A percentile compares a stretch with the other conserved stretches of the same genome.
Evolutionary conservation across 1,284 basidiomycete genomes (phyloP).

Genomic region (Malassezia equina): DNA sequence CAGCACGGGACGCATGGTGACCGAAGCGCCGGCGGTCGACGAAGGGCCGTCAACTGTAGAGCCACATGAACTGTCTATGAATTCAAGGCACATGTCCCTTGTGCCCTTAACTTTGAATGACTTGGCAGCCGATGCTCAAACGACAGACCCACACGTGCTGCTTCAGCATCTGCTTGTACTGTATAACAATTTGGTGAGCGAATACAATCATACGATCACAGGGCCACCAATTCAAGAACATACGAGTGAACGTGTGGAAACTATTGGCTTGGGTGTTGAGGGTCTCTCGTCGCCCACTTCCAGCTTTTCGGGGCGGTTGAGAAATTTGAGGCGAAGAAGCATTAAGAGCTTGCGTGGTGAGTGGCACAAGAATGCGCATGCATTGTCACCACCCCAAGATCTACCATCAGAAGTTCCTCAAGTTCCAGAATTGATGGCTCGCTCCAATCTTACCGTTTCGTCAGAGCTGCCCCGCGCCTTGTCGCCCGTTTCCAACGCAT

Average conservation of each 20-base stretch:
- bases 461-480: neutral
- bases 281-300: slow-evolving; percentile 1
- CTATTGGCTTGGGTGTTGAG: slow-evolving; percentile 8
- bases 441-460: neutral
- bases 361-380: neutral
- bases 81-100: neutral
- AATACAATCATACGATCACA: neutral
- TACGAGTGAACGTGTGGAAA: neutral
- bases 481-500: neutral
- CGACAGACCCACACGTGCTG: neutral
- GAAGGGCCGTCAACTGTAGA: neutral
- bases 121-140: neutral
- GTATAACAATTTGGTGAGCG: slow-evolving; percentile 9
- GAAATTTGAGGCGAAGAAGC: slow-evolving; percentile 13
- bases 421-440: neutral
- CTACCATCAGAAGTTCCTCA: neutral
- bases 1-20: neutral
- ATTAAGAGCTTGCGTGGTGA: neutral
- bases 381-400: neutral
- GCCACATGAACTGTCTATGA: neutral
- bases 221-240: neutral
- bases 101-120: neutral
- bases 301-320: neutral
- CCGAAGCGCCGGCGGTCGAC: neutral
- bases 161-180: slow-evolving; percentile 2